These are phyloP conservation scores for Circinella minor DNA, from an alignment of 371 early-diverging fungal genomes.

Conservation along the genomic window DNA sequence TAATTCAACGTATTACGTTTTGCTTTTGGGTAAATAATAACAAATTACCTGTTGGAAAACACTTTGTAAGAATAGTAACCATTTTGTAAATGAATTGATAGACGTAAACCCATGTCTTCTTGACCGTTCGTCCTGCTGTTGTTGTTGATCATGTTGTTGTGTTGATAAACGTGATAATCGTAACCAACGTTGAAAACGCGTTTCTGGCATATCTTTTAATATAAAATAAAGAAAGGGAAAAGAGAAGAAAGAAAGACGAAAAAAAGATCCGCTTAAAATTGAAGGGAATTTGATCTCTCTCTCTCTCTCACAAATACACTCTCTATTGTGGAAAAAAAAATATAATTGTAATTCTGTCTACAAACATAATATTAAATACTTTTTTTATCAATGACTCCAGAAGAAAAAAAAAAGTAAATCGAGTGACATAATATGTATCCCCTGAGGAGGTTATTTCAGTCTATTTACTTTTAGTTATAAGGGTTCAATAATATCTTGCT, in stretches of 20 bases:
- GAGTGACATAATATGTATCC: too few species aligned
- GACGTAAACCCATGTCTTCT: neutral
- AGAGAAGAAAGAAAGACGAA: neutral
- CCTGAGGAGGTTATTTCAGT: too few species aligned
- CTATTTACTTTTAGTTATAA: too few species aligned
- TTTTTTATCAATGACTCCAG: too few species aligned
- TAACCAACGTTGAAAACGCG: constrained; percentile 2
- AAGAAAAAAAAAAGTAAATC: too few species aligned
- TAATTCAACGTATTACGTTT: too few species aligned
- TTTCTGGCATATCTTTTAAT: constrained; percentile 1
- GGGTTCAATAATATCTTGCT: too few species aligned
- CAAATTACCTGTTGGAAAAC: neutral
- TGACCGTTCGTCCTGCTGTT: neutral
- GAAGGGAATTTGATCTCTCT: too few species aligned
- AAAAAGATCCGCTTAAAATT: neutral
- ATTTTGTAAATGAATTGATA: constrained; percentile 2
- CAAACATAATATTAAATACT: too few species aligned
- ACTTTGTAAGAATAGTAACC: constrained; percentile 6
- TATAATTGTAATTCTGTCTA: too few species aligned
- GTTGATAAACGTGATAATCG: constrained; percentile 2
- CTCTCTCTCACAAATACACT: too few species aligned
- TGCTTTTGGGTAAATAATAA: neutral
- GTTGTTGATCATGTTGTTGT: neutral
- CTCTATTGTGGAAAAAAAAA: too few species aligned
- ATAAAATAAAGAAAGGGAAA: neutral